phyloP scores from a whole-genome alignment of 2,329 filamentous ascomycete genomes.

The Tolypocladium tundrense region DNA sequence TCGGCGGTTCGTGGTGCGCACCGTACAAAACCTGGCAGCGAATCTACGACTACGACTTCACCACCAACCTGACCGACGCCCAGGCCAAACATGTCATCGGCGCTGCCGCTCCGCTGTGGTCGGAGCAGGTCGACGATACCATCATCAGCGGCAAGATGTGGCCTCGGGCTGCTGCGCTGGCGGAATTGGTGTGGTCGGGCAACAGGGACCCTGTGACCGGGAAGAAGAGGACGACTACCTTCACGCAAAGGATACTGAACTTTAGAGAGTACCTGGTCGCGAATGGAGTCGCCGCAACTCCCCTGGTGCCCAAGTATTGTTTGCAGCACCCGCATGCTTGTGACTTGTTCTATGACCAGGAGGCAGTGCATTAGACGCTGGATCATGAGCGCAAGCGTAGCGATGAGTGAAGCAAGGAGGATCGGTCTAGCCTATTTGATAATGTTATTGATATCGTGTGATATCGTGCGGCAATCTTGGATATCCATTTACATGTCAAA shows the following conservation, averaged over 20 bases:
- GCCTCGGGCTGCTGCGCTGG: constrained; percentile 46
- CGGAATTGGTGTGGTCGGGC: constrained; percentile 45
- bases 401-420: no score
- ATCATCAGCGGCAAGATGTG: constrained; percentile 40
- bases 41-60: constrained; percentile 50
- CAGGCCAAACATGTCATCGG: constrained; percentile 40
- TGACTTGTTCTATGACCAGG: constrained; percentile 43
- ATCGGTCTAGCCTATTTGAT: no score
- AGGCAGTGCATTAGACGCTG: constrained; percentile 12
- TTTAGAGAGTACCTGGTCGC: constrained; percentile 50
- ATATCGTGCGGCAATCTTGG: no score
- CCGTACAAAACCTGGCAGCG: constrained; percentile 52
- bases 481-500: no score
- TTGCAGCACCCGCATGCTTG: constrained; percentile 46
- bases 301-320: constrained; percentile 47
- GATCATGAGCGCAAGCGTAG: no score
- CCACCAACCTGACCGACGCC: constrained; percentile 30
- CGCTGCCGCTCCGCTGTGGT: constrained; percentile 41
- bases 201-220: constrained; percentile 35
- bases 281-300: constrained; percentile 37
- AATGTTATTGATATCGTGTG: no score
- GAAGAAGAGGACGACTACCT: constrained; percentile 23
- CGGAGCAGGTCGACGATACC: constrained; percentile 43
- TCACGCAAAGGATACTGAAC: constrained; percentile 45
- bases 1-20: constrained; percentile 45